Evolutionary conservation across 2,329 filamentous ascomycete genomes (phyloP).

Genomic region (Penicillium sp.): DNA sequence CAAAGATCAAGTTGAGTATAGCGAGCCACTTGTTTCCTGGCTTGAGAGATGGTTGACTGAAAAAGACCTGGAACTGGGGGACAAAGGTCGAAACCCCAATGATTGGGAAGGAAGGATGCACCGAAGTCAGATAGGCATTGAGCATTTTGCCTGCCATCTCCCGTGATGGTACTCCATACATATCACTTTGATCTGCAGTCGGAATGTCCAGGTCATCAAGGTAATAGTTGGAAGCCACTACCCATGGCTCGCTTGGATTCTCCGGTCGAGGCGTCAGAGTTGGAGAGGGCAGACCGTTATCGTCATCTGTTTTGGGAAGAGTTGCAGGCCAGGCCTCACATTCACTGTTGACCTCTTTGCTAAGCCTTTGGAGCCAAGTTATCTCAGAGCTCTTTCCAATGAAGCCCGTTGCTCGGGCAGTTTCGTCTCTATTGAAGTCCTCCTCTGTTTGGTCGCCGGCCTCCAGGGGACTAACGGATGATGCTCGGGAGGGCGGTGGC

Average conservation of each 20-base stretch:
- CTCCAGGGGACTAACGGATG: conserved; percentile 30
- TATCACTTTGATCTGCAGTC: conserved; percentile 27
- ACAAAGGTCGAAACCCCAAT: conserved; percentile 36
- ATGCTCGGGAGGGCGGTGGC: conserved; percentile 16
- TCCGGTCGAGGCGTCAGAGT: conserved; percentile 21
- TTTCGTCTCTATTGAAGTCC: conserved; percentile 36
- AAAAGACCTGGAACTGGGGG: conserved; percentile 36
- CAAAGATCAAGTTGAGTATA: conserved; percentile 40
- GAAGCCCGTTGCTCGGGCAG: conserved; percentile 35
- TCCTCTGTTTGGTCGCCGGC: conserved; percentile 36
- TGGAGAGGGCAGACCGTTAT: conserved; percentile 23
- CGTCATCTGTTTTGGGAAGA: conserved; percentile 13
- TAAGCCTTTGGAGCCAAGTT: conserved; percentile 38
- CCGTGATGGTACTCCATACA: conserved; percentile 31
- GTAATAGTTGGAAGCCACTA: conserved; percentile 33
- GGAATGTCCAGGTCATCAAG: conserved; percentile 36
- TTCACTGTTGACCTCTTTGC: conserved; percentile 26
- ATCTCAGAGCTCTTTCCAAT: conserved; percentile 41
- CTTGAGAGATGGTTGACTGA: conserved; percentile 25
- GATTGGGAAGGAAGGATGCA: conserved; percentile 41
- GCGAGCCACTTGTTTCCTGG: conserved; percentile 38
- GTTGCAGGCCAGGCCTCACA: conserved; percentile 15
- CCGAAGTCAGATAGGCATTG: conserved; percentile 34
- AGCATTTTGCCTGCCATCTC: conserved; percentile 34
- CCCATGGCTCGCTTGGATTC: conserved; percentile 17